These are phyloP conservation scores for Gaillardinia entomophila DNA, from an alignment of 805 yeast genomes.

Conservation along the genomic window DNA sequence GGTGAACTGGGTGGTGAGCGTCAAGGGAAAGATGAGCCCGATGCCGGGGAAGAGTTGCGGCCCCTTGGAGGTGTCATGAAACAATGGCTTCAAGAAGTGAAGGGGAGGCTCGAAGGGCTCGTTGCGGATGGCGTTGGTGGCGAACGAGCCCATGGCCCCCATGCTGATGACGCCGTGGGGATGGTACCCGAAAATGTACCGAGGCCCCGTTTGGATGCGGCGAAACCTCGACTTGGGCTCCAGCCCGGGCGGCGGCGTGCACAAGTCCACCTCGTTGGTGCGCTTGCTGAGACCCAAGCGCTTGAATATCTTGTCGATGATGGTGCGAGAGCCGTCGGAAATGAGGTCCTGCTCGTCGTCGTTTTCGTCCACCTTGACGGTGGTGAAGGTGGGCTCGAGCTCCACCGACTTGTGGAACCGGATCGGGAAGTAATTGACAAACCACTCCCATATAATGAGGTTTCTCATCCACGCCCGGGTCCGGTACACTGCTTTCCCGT, in stretches of 20 bases:
- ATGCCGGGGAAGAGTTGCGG: conserved; percentile 74
- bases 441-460: conserved; percentile 60
- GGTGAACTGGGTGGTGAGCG: conserved; percentile 76
- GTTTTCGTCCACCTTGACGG: conserved; percentile 18
- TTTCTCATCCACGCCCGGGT: conserved; percentile 53
- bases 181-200: conserved; percentile 87
- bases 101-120: conserved; percentile 37
- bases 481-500: conserved; percentile 62
- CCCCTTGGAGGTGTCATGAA: conserved; percentile 68
- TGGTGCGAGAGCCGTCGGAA: conserved; percentile 29
- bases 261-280: conserved; percentile 14
- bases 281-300: conserved; percentile 32
- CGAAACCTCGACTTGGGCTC: conserved; percentile 10
- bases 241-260: conserved; percentile 2
- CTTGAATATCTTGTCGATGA: conserved; percentile 30
- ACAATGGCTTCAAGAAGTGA: conserved; percentile 26
- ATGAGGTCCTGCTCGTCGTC: conserved; percentile 41
- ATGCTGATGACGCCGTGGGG: conserved; percentile 95
- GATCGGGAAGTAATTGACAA: conserved; percentile 78
- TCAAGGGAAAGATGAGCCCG: conserved; percentile 64
- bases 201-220: conserved; percentile 50
- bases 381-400: conserved; percentile 66
- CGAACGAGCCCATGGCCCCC: conserved; percentile 83
- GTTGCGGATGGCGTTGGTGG: conserved; percentile 46
- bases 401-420: conserved; percentile 60